Evolutionary conservation across 495 filamentous ascomycete species (phyloP).

Genomic region (Tuber brumale): DNA sequence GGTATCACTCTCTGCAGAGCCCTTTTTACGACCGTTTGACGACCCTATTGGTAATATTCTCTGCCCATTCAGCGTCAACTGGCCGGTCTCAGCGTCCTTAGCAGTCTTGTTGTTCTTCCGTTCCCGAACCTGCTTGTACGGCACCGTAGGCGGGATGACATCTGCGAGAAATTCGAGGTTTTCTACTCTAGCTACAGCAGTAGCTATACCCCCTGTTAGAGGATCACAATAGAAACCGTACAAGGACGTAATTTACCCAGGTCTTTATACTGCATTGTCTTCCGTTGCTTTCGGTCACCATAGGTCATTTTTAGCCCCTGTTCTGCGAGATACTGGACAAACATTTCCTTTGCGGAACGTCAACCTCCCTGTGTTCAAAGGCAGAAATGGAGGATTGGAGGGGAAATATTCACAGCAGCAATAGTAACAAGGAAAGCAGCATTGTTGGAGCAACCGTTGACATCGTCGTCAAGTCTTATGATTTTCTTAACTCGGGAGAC

Average conservation of each 20-base stretch:
- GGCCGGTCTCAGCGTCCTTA: constrained; percentile 27
- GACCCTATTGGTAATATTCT: constrained; percentile 27
- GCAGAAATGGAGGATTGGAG: background rate
- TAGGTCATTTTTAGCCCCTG: constrained; percentile 84
- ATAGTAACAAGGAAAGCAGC: constrained; percentile 91
- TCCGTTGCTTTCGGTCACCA: constrained; percentile 79
- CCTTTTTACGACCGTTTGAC: constrained; percentile 24
- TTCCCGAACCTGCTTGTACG: constrained; percentile 34
- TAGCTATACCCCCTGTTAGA: constrained; percentile 50
- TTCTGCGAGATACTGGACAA: constrained; percentile 82
- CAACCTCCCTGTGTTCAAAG: constrained; percentile 9
- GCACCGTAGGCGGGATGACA: constrained; percentile 57
- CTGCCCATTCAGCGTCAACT: constrained; percentile 18
- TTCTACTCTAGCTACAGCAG: constrained; percentile 78
- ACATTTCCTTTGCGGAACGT: constrained; percentile 66
- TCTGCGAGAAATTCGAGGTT: constrained; percentile 94
- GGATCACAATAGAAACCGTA: background rate
- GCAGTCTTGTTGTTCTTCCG: constrained; percentile 24
- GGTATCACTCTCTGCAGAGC: background rate
- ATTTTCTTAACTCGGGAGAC: constrained; percentile 93
- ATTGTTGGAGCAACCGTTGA: constrained; percentile 76
- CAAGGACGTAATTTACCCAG: constrained; percentile 52
- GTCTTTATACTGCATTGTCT: constrained; percentile 95
- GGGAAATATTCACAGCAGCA: constrained; percentile 58
- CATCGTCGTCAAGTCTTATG: constrained; percentile 77